Percentiles rank a stretch among this genome's conserved stretches.
phyloP scores from a whole-genome alignment of 768 basidiomycete genomes.

The Boletellus sp. region DNA sequence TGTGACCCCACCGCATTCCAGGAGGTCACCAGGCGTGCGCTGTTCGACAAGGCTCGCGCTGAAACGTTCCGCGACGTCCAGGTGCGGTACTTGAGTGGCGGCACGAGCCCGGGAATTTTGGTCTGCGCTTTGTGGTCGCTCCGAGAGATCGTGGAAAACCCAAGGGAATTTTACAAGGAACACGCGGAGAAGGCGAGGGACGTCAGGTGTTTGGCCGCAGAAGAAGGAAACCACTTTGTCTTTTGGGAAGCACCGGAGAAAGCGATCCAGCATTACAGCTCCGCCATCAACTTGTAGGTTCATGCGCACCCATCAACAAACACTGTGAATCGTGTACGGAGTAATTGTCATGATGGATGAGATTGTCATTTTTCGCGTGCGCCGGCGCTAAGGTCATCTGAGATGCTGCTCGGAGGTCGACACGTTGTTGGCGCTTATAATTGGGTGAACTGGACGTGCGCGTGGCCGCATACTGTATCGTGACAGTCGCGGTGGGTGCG shows the following conservation, averaged over 20 bases:
- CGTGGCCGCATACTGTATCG: no score
- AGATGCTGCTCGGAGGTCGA: no score
- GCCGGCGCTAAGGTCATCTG: no score
- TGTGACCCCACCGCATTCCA: conserved; percentile 10
- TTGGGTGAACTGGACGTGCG: no score
- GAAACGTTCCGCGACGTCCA: conserved; percentile 9
- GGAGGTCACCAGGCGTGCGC: conserved; percentile 10
- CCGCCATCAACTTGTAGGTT: conserved; percentile 6
- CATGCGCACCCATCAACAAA: no score
- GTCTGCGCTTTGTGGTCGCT: conserved; percentile 14
- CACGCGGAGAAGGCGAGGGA: conserved; percentile 22
- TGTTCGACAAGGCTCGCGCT: conserved; percentile 15
- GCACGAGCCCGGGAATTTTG: conserved; percentile 4
- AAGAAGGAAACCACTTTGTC: conserved; percentile 24
- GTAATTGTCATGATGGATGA: no score
- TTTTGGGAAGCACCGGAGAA: conserved; percentile 25
- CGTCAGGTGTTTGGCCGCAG: conserved; percentile 9
- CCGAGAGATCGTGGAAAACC: conserved; percentile 4
- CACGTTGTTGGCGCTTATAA: no score
- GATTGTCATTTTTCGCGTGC: no score
- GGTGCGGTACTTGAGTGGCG: conserved; percentile 19
- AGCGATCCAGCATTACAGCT: conserved; percentile 16
- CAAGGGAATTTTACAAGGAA: conserved; percentile 5
- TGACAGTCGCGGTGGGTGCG: no score
- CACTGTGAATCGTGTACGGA: no score